Percentiles rank a stretch among this genome's conserved stretches.
Conservation (phyloP, 768 basidiomycete species). For the Rhodocollybia butyracea region DNA sequence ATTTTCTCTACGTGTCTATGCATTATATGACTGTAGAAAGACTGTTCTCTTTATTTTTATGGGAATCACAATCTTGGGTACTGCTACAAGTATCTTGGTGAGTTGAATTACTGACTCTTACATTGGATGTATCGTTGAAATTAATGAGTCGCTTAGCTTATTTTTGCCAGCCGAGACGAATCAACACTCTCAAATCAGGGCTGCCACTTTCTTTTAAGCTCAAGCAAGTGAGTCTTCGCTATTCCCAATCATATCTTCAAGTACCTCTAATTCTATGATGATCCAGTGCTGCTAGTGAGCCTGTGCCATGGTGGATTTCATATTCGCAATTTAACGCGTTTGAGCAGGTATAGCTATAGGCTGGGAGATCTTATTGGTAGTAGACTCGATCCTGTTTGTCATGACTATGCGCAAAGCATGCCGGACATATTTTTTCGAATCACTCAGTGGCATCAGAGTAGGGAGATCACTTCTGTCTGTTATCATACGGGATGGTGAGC, state of each 20-base stretch:
- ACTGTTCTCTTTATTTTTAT: neutral
- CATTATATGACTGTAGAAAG: neutral
- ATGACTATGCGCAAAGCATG: neutral
- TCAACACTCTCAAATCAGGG: neutral
- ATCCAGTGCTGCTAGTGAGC: no score
- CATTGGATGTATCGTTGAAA: no score
- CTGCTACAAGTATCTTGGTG: neutral
- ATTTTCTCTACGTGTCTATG: neutral
- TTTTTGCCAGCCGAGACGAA: neutral
- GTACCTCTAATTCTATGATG: no score
- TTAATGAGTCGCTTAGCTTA: neutral
- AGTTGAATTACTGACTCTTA: neutral
- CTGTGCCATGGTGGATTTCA: no score
- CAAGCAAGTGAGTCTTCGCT: no score
- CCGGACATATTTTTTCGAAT: neutral
- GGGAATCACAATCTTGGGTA: neutral
- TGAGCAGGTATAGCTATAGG: neutral
- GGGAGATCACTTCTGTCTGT: neutral
- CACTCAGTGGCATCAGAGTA: neutral
- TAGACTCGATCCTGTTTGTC: neutral
- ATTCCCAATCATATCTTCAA: no score
- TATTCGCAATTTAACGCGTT: no score
- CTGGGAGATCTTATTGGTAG: neutral
- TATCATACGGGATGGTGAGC: neutral
- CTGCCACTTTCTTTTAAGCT: neutral